These are phyloP conservation scores for Rhizopus sp. DNA, from an alignment of 371 early-diverging fungal genomes.

Conservation along the genomic window DNA sequence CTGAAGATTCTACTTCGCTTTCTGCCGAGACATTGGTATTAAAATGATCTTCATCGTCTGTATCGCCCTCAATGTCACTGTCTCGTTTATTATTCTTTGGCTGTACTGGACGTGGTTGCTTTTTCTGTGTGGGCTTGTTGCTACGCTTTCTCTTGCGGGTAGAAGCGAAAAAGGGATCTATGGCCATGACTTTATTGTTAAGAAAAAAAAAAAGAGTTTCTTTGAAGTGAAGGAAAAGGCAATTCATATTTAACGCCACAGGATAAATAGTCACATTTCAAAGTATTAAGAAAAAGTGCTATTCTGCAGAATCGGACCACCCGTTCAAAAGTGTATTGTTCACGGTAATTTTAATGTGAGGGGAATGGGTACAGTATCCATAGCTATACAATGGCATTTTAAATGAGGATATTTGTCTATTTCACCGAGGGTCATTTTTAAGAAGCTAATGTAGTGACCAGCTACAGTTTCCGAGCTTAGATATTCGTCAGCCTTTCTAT, in stretches of 20 bases:
- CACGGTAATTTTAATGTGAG: no score
- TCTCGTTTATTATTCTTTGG: slow-evolving; percentile 8
- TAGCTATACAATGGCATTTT: no score
- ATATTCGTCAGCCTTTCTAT: no score
- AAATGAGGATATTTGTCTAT: no score
- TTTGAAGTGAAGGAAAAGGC: slow-evolving; percentile 3
- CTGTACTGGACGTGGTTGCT: slow-evolving; percentile 9
- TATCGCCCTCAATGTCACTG: slow-evolving; percentile 38
- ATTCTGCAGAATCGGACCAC: no score
- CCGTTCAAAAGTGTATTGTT: no score
- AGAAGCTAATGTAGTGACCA: no score
- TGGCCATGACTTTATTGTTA: slow-evolving; percentile 13
- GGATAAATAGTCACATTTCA: slow-evolving; percentile 14
- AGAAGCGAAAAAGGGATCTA: slow-evolving; percentile 41
- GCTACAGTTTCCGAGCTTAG: no score
- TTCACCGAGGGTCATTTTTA: no score
- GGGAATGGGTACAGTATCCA: no score
- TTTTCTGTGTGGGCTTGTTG: slow-evolving; percentile 5
- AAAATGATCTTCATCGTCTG: slow-evolving; percentile 47
- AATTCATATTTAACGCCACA: slow-evolving; percentile 16
- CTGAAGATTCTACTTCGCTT: slow-evolving; percentile 67
- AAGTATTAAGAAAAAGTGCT: background rate
- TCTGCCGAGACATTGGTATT: slow-evolving; percentile 51
- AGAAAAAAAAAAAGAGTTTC: slow-evolving; percentile 15
- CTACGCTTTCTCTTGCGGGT: slow-evolving; percentile 40